A percentile compares a stretch with the other conserved stretches of the same genome.
Evolutionary conservation across 441 rosid species (phyloP).

Genomic region (Omphalea diandra): DNA sequence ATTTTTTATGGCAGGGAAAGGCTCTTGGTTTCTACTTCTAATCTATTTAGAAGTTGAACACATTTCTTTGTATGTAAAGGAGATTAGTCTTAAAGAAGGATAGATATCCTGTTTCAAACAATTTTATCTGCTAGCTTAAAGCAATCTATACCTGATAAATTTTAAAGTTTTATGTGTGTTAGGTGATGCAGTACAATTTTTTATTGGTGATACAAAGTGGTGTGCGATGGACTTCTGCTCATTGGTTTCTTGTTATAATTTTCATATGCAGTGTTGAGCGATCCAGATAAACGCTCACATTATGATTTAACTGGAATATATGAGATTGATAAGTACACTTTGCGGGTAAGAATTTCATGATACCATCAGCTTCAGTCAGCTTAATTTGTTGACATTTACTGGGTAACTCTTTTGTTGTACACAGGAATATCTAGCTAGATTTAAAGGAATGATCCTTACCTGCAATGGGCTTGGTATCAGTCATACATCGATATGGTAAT

Average conservation of each 20-base stretch:
- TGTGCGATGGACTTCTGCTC: background rate
- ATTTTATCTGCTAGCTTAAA: background rate
- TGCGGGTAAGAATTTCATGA: conserved; percentile 51
- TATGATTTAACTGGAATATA: conserved; percentile 73
- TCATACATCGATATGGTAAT: conserved; percentile 55
- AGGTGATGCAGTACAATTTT: background rate
- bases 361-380: conserved; percentile 1
- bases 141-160: background rate
- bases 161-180: background rate
- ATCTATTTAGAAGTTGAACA: background rate
- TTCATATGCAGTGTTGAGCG: conserved; percentile 58
- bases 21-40: background rate
- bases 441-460: conserved; percentile 85
- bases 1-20: background rate
- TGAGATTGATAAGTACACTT: conserved; percentile 70
- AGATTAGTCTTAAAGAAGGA: background rate
- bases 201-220: background rate
- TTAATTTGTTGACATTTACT: conserved; percentile 8
- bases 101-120: background rate
- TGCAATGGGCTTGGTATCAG: conserved; percentile 83
- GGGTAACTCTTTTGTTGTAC: conserved; percentile 17
- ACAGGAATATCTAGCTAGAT: conserved; percentile 88
- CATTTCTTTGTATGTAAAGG: background rate
- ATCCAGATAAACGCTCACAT: conserved; percentile 65
- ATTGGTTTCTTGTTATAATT: conserved; percentile 8